Base-by-base conservation (phyloP, 1,139 yeast genomes). In the Sugiyamaella paludigena region DNA sequence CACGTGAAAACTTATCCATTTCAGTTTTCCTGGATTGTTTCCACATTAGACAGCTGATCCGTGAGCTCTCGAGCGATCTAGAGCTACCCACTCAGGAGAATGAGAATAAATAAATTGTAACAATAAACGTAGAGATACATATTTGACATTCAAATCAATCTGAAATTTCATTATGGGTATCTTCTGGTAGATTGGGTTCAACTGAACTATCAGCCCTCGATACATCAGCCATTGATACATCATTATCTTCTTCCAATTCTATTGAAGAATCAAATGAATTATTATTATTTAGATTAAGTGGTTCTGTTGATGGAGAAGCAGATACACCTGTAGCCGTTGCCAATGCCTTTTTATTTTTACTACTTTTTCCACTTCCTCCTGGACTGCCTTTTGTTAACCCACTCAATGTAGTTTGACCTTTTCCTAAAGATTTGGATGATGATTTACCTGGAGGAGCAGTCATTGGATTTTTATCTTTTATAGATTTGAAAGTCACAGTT, bases 401-500 rank as follows among this genome's bases (percentile, higher is more conserved):
- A 15, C 24, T 35, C 12, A 53, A 36, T 2, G 53, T 49, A 9
- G 49, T 49, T 31, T 53, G 57, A 13, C 52, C 54, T 28, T 45
- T 45, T 27, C 40, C 28, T 6, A 32, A 13, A n/a, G 11, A 10
- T 16, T 41, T 41, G 12, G 34, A 13, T 31, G 12, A 13, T n/a
- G 34, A 31, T 26, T 41, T 42, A 13, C 35, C 11, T 10, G 40
- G 28, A n/a, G 36, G 40, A 28, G 35, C n/a, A 15, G 45, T 42
- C 16, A 15, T 35, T 5, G 45, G 45, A 7, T 42, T 37, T 32
- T 32, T 45, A 16, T 39, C 43, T 24, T 39, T 41, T 24, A 53
- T 45, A n/a, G 47, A 63, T 54, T 47, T 53, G 43, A 66, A 62
- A n/a, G 71, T 64, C 10, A 63, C 54, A 2, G 66, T 57, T 30